Base-by-base conservation (phyloP, 805 yeast genomes). In the Saturnispora kantuleensis region DNA sequence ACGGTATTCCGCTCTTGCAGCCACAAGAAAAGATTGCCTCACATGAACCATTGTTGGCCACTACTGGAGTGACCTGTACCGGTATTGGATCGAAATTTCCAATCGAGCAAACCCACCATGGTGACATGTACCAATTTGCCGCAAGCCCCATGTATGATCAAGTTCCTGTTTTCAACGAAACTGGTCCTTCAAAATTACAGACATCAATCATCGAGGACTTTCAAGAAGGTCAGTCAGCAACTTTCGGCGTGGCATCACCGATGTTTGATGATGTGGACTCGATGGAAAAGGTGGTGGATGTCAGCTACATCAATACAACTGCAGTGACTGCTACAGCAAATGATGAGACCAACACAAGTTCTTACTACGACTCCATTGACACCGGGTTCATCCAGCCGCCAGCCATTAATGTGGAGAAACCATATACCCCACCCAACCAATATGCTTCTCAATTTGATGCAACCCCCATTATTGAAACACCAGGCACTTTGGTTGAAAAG, bases 11-110 rank as follows among this genome's bases (percentile, higher is more conserved):
- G 4, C 33, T 32, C 7, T 41, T 38, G 26, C 47, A 50, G 16
- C 40, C 44, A 21, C 46, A 16, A 32, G 11, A 15, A 5, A 21
- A 21, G 26, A 21, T 21, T 21, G 18, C 45, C n/a, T 5, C 38
- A 26, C 12, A 10, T 3, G 15, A 38, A 13, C 21, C 49, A 13
- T 32, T 57, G 2, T 43, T 58, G 15, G 50, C 51, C 13, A 48
- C 56, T 1, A 56, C 55, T 33, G 62, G 62, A 1, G 55, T 58
- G 40, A 44, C 47, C 18, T 18, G 35, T 13, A 21, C 52, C 9
- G 26, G 26, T 21, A 21, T 6, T 21, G 8, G 8, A 21, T 21
- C 26, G 8, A 7, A 21, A 21, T 21, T 21, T 21, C 26, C 26
- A 21, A 21, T 21, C 26, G 26, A 21, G 26, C 26, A 21, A 21